Percentiles rank a stretch among this genome's conserved stretches.
These are phyloP conservation scores for Nannizziopsis arthrosporioides DNA, from an alignment of 2,329 filamentous ascomycete species.

Conservation along the genomic window DNA sequence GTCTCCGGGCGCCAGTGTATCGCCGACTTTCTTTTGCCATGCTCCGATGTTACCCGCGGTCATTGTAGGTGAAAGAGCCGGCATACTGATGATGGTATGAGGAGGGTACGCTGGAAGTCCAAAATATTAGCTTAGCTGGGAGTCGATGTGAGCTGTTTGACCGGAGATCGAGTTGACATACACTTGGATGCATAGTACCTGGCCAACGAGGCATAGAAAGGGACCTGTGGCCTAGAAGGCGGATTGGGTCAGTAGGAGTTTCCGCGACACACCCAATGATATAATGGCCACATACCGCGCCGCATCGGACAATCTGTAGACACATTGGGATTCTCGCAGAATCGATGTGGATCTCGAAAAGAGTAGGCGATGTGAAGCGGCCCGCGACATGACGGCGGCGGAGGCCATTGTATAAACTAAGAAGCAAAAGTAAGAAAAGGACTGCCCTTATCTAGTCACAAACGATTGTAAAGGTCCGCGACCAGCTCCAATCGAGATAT, in stretches of 20 bases:
- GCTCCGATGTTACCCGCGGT: conserved; percentile 87
- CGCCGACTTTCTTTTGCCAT: conserved; percentile 96
- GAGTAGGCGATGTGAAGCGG: conserved; percentile 32
- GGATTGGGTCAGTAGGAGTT: neutral
- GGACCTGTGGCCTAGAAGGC: conserved; percentile 32
- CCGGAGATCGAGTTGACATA: conserved; percentile 29
- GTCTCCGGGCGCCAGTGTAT: conserved; percentile 76
- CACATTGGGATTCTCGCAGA: conserved; percentile 36
- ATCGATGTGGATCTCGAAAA: conserved; percentile 30
- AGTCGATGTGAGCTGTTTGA: neutral
- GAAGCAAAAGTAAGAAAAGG: neutral
- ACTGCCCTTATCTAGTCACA: neutral
- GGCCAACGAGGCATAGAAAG: conserved; percentile 48
- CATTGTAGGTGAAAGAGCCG: conserved; percentile 96
- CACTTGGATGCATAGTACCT: conserved; percentile 60
- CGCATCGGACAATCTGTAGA: conserved; percentile 34
- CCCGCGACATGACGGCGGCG: conserved; percentile 39
- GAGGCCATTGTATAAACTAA: conserved; percentile 23
- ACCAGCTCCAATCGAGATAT: neutral
- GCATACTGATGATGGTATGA: conserved; percentile 95
- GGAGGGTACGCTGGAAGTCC: conserved; percentile 66
- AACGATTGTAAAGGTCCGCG: conserved; percentile 3
- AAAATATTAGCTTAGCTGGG: neutral
- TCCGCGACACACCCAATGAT: neutral
- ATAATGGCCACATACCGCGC: conserved; percentile 26